Base-by-base conservation (phyloP, 2,329 filamentous ascomycete species). In the Lojkania enalia region DNA sequence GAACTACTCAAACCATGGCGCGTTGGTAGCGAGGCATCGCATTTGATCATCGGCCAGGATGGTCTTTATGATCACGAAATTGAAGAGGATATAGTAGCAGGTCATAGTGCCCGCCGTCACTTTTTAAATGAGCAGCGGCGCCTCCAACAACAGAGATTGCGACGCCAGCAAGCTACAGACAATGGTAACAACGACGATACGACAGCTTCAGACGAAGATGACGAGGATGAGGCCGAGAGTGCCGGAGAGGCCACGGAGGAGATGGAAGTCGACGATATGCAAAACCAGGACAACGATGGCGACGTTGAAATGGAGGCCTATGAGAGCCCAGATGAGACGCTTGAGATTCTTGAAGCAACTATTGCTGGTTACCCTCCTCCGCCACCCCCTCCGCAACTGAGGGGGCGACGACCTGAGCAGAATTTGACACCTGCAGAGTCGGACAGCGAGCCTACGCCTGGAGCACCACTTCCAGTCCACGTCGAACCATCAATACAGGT, bases 1-100 rank as follows among this genome's bases (percentile, higher is more conserved):
- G 90, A 99, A 69, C 80, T 97, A 60, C 82, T 99, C 49, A 87
- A 85, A 55, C 82, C 87, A 1, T 99, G 94, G 94, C 82, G 85
- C 21, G 82, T 86, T 54, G 94, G 94, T 4, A 97, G 94, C 63
- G 80, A 83, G 44, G 94, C 87, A 5, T 85, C 80, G 33, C 92
- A 97, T 66, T 86, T 84, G 15, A 80, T 83, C 50, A 85, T 94
- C 50, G 90, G 88, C 12, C 81, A 84, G 63, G 81, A 85, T 54
- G 89, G 89, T 7, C 85, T 95, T 18, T 87, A 94, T 63, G 90
- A 95, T 60, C 88, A 95, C 57, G 84, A 88, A 53, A 74, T 76
- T 35, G 77, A 86, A 32, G 60, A 68, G 63, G 73, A 41, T 57
- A 75, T 49, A 64, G 56, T 61, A 38, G 30, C 9, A 7, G 9